Evolutionary conservation across 108 stramenopile species (phyloP), one percentile per base, ranked within the genome.

Genomic region (Skeletonema potamos): DNA sequence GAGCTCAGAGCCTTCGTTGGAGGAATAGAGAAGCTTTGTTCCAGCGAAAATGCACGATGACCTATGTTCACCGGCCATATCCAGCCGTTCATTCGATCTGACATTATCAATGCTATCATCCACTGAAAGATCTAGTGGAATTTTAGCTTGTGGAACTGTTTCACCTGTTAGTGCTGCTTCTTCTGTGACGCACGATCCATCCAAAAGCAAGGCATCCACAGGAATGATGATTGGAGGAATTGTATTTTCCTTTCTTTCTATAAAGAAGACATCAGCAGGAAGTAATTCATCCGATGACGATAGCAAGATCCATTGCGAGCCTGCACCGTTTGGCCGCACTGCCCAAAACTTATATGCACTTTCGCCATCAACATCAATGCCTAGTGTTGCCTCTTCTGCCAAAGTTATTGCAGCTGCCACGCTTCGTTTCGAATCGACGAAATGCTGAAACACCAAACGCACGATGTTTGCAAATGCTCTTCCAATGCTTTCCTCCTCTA

Each of bases 101-200:
- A 15, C 22, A 10, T 44, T 9, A 29, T 30, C 43, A 36, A 6
- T 28, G 4, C 17, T 15, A 10, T 63, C 54, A n/a, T 64, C 61
- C 4, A 72, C 41, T 9, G 26, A 29, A 62, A 65, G 18, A 12
- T 72, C 63, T 0, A 96, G 57, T 3, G 91, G 86, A 2, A 86
- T 76, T 79, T 97, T 96, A 70, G 87, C 81, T 82, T 96, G 94
- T 3, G 96, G 92, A 0, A 93, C 87, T 66, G 90, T 92, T 82
- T 96, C 95, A 13, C 95, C 92, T 26, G 89, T 93, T 44, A 96
- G 60, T 5, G 85, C 90, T 24, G 94, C 91, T 67, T 96, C 94
- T 48, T 93, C 92, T 1, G 88, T 78, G 0, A 96, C 85, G 56
- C 82, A 79, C 15, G 74, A 46, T 0, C 86, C 89, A 17, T 82